A percentile compares a stretch with the other conserved stretches of the same genome.
Evolutionary conservation across 352 stramenopile species (phyloP).

Genomic region (Globisporangium yorkense): DNA sequence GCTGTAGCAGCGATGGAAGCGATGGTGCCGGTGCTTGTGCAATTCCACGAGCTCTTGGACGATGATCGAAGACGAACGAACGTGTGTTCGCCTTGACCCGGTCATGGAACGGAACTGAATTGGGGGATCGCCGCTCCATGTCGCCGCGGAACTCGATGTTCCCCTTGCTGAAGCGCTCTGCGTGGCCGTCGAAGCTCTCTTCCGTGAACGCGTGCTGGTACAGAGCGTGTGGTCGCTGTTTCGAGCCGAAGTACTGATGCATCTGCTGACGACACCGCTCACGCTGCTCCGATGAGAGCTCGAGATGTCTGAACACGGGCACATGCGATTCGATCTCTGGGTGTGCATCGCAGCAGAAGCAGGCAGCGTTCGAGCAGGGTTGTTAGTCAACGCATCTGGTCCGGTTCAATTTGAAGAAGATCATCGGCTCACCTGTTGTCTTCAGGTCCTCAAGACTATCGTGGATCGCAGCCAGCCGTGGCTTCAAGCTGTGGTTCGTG

Average conservation of each 20-base stretch:
- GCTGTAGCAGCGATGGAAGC: neutral
- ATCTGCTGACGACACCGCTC: constrained; percentile 9
- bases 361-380: neutral
- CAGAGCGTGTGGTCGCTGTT: constrained; percentile 28
- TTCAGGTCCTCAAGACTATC: neutral
- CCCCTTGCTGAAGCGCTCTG: constrained; percentile 28
- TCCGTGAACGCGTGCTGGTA: constrained; percentile 44
- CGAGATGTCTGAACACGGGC: constrained; percentile 23
- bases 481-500: too few relatives aligned
- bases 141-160: constrained; percentile 50
- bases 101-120: constrained; percentile 19
- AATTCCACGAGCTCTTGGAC: neutral
- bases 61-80: constrained; percentile 26
- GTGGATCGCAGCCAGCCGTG: neutral
- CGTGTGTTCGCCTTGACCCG: constrained; percentile 20
- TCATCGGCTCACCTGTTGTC: neutral
- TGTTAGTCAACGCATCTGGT: neutral
- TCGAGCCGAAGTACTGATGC: constrained; percentile 26
- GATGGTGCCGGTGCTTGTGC: neutral
- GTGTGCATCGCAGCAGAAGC: too few relatives aligned
- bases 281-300: constrained; percentile 15
- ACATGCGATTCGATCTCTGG: constrained; percentile 10
- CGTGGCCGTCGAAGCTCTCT: constrained; percentile 8
- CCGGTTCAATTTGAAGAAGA: neutral
- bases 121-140: constrained; percentile 17